A percentile compares a stretch with the other conserved stretches of the same genome.
These are phyloP conservation scores for Biscogniauxia mediterranea DNA, from an alignment of 2,329 filamentous ascomycete genomes.

Conservation along the genomic window DNA sequence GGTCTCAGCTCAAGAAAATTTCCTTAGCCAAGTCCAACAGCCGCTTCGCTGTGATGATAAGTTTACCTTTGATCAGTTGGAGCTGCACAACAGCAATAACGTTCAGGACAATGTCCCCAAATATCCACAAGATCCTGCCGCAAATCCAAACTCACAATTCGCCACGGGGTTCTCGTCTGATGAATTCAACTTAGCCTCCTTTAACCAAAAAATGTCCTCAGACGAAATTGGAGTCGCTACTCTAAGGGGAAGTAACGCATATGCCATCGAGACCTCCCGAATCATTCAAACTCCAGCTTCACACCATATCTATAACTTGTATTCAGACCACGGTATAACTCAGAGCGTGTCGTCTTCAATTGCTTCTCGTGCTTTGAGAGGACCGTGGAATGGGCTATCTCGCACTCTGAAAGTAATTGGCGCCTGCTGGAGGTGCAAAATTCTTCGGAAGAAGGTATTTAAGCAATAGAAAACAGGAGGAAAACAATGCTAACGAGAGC, in stretches of 20 bases:
- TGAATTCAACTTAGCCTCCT: conserved; percentile 6
- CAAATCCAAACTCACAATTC: background rate
- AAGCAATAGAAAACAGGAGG: background rate
- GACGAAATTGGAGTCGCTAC: conserved; percentile 1
- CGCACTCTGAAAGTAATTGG: conserved; percentile 19
- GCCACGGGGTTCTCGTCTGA: conserved; percentile 5
- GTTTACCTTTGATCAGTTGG: background rate
- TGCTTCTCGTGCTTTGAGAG: conserved; percentile 1
- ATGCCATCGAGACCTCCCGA: background rate
- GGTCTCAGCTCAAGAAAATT: conserved; percentile 2
- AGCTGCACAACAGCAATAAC: background rate
- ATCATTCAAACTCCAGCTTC: background rate
- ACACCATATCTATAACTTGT: background rate
- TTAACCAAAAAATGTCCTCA: background rate
- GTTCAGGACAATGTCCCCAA: background rate
- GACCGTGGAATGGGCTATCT: conserved; percentile 12
- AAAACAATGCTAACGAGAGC: conserved; percentile 5
- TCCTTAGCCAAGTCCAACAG: conserved; percentile 1
- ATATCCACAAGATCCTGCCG: background rate
- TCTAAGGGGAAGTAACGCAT: conserved; percentile 7
- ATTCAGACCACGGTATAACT: conserved; percentile 9
- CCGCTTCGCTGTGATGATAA: background rate
- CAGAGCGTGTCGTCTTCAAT: background rate
- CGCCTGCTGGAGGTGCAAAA: conserved; percentile 21
- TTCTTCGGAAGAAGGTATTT: conserved; percentile 21